phyloP scores from a whole-genome alignment of 805 yeast species.

The Kockiozyma suomiensis region DNA sequence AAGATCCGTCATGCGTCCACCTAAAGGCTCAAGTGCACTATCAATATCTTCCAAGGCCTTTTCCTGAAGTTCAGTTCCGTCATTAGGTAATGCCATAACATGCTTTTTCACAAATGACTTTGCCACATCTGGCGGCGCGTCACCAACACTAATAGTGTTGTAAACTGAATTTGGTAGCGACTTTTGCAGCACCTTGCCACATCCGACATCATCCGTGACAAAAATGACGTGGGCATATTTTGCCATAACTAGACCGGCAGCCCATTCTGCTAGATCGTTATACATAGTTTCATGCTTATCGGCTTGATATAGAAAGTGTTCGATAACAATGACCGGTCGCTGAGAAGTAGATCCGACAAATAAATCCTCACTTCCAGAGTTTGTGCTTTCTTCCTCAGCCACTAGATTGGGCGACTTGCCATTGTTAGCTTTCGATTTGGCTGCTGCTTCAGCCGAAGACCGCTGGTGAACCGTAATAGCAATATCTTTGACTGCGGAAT shows the following conservation, averaged over 20 bases:
- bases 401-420: neutral
- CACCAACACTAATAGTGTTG: slow-evolving; percentile 71
- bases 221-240: slow-evolving; percentile 89
- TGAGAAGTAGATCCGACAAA: slow-evolving; percentile 81
- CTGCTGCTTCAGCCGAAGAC: neutral
- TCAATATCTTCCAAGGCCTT: slow-evolving; percentile 49
- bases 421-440: neutral
- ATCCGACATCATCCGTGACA: slow-evolving; percentile 82
- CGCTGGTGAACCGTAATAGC: slow-evolving; percentile 39
- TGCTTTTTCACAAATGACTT: slow-evolving; percentile 61
- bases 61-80: slow-evolving; percentile 35
- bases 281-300: slow-evolving; percentile 67
- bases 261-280: slow-evolving; percentile 84
- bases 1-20: slow-evolving; percentile 93
- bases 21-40: slow-evolving; percentile 68
- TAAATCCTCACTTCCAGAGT: slow-evolving; percentile 61
- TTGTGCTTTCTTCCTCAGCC: slow-evolving; percentile 27
- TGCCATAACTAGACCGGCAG: slow-evolving; percentile 70
- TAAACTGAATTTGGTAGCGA: slow-evolving; percentile 87
- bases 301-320: slow-evolving; percentile 65
- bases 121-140: slow-evolving; percentile 76
- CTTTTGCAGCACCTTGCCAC: slow-evolving; percentile 64
- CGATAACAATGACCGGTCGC: slow-evolving; percentile 84
- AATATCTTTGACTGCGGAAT: slow-evolving; percentile 72
- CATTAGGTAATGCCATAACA: slow-evolving; percentile 36